Base-by-base conservation (phyloP, 371 early-diverging fungal species). In the Mucor mucedo region DNA sequence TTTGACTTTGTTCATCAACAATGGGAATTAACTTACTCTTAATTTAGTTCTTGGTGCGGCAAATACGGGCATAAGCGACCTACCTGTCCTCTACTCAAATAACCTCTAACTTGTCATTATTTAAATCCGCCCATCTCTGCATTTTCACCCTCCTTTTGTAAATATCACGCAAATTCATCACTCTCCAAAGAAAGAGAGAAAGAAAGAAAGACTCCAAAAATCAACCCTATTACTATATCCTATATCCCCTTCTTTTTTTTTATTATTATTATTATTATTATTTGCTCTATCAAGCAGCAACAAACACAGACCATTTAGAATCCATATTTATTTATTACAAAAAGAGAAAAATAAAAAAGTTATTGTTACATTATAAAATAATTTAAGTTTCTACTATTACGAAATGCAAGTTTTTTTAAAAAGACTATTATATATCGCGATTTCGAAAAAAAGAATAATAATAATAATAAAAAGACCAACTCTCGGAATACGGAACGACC, bases 21-120 rank as follows among this genome's bases (percentile, higher is more conserved):
- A 6, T 39, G 40, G 11, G 14, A n/a, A n/a, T 44, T 44, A 44
- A 44, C 16, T n/a, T 10, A 44, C n/a, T 14, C 40, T 54, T 7
- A 14, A 14, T 8, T 13, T 63, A 79, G 80, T 50, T 39, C 73
- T 48, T 79, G 80, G 80, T 79, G 81, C 55, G 81, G 81, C 30
- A 76, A 78, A 68, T 81, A 81, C 39, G 81, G 81, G 6, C 81
- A 81, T 52, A 71, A 72, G 49, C 49, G 68, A 53, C 27, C 42
- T 29, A 38, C 21, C 6, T 81, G 81, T 56, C 78, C 81, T 50
- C 45, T 73, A 1, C 69, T 80, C 47, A 74, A 75, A 57, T 80
- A 68, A 68, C 5, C 41, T 9, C 41, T 41, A 41, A 41, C 14
- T 41, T 21, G 21, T 21, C 21, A 21, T 21, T 21, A 21, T 21